Evolutionary conservation across 139 green algal species (phyloP).

Genomic region (Chlorella sp.): DNA sequence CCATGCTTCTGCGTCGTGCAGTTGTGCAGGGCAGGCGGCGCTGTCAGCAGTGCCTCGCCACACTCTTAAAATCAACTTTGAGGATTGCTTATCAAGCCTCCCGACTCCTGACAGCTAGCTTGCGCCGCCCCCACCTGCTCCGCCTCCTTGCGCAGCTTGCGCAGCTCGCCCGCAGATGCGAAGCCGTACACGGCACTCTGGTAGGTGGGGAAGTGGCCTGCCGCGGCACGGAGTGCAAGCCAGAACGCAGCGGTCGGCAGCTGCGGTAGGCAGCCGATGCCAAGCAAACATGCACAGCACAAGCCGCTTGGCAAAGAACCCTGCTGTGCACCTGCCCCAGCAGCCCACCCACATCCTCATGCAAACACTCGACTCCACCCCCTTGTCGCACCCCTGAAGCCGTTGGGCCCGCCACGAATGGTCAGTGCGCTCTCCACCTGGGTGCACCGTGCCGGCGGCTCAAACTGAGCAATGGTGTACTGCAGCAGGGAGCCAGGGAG

Average conservation of each 20-base stretch:
- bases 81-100: no score
- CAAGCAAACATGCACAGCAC: no score
- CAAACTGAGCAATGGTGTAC: conserved; percentile 31
- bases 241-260: no score
- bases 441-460: conserved; percentile 45
- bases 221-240: neutral
- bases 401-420: conserved; percentile 30
- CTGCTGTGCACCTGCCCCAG: no score
- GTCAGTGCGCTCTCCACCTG: conserved; percentile 48
- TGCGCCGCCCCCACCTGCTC: neutral
- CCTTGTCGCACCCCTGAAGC: neutral
- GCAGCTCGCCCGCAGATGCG: conserved; percentile 43
- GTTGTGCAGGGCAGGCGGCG: no score
- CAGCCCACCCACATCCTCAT: neutral
- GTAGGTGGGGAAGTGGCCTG: conserved; percentile 53
- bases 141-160: conserved; percentile 40
- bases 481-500: neutral
- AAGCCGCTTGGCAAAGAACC: no score
- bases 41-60: no score
- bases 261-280: no score
- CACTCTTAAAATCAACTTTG: no score
- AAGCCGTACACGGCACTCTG: conserved; percentile 71
- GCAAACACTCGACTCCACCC: no score
- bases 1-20: neutral
- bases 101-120: neutral